Evolutionary conservation across 2,329 filamentous ascomycete genomes (phyloP), one percentile per base, ranked within the genome.

Genomic region (Aspergillus oerlinghausenensis): DNA sequence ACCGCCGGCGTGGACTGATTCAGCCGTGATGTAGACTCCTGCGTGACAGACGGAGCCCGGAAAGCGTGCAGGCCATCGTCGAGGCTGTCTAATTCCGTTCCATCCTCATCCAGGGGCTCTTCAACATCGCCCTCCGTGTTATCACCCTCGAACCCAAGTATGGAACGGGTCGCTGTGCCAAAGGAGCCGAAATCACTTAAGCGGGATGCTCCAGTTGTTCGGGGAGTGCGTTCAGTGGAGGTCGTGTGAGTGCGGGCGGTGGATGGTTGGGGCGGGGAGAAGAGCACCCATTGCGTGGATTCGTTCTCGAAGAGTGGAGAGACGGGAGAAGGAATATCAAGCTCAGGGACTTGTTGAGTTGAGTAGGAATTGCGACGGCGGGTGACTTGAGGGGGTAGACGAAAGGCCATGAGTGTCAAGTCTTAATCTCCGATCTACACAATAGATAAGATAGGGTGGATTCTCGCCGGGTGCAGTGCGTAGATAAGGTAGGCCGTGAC

Each of bases 241-340:
- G 86, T 85, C 40, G 89, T 86, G 57, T 83, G 86, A 48, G 87
- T 90, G 52, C 87, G 82, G 60, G 88, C 86, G 4, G 86, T 86
- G 21, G 88, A 87, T 35, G 80, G 77, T 61, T 86, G 86, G 8
- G 82, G 81, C 1, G 90, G 90, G 7, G 92, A 90, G 79, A 99
- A 99, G 62, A 99, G 85, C 54, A 97, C 88, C 94, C 94, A 99
- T 83, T 96, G 93, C 74, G 94, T 88, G 11, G 90, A 88, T 63
- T 92, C 88, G 59, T 89, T 85, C 58, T 85, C 76, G 47, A 76
- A 69, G 21, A 78, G 74, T 62, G 79, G 67, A 8, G 63, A 55
- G 8, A 64, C 55, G n/a, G 67, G 54, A 17, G 67, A 55, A 42
- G 68, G 62, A 40, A 67, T 60, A 40, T 72, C 65, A 25, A 72